These are phyloP conservation scores for Peronospora farinosa DNA, from an alignment of 352 stramenopile species.

Conservation along the genomic window DNA sequence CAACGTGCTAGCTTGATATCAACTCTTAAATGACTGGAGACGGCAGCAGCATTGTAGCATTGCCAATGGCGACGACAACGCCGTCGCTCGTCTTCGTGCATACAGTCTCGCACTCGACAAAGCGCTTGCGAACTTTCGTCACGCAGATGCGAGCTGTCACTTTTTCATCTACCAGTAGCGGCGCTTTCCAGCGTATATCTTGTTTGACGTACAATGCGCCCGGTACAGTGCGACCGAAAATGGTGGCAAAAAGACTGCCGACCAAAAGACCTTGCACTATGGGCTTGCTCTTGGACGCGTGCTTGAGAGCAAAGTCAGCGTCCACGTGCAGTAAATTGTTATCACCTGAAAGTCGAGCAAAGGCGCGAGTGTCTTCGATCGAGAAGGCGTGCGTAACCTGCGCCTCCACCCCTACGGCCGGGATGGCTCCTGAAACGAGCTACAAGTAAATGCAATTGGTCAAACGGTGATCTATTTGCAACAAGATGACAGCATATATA, in stretches of 20 bases:
- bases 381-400: slow-evolving; percentile 55
- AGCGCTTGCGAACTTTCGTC: slow-evolving; percentile 50
- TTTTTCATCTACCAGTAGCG: slow-evolving; percentile 56
- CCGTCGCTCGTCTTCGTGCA: slow-evolving; percentile 44
- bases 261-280: slow-evolving; percentile 80
- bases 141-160: slow-evolving; percentile 60
- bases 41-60: slow-evolving; percentile 58
- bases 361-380: slow-evolving; percentile 50
- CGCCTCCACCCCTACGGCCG: slow-evolving; percentile 49
- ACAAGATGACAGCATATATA: neutral
- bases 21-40: slow-evolving; percentile 5
- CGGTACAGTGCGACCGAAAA: slow-evolving; percentile 67
- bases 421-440: slow-evolving; percentile 42
- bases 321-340: slow-evolving; percentile 77
- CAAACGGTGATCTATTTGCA: neutral
- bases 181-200: slow-evolving; percentile 53
- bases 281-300: slow-evolving; percentile 28
- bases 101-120: slow-evolving; percentile 67
- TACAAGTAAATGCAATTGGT: slow-evolving; percentile 15
- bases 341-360: slow-evolving; percentile 60
- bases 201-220: slow-evolving; percentile 74
- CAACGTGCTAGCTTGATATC: neutral
- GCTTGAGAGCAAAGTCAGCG: slow-evolving; percentile 26
- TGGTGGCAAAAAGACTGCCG: slow-evolving; percentile 74
- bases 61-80: slow-evolving; percentile 56